A percentile compares a stretch with the other conserved stretches of the same genome.
phyloP scores from a whole-genome alignment of 208 protist genomes.

The Leishmania gerbilli region DNA sequence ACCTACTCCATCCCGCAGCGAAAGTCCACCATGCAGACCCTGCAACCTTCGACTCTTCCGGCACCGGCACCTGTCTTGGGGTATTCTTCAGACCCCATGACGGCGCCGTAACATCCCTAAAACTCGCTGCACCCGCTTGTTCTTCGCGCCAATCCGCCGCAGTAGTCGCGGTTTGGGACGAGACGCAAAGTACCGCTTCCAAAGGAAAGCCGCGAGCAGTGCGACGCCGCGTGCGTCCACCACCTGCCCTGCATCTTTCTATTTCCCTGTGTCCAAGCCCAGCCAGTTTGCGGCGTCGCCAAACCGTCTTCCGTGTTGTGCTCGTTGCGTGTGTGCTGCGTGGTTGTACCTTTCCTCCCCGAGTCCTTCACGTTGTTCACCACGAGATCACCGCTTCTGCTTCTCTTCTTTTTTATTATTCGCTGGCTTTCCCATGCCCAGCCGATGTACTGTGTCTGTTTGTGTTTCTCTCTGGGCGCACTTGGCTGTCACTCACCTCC shows the following conservation, averaged over 20 bases:
- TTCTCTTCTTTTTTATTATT: not conserved
- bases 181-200: slow-evolving; percentile 23
- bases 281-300: not conserved
- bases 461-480: not conserved
- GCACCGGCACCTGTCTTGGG: not conserved
- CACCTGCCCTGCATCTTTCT: not conserved
- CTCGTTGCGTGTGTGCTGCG: not conserved
- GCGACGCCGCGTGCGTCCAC: no score
- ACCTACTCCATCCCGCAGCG: not conserved
- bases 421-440: not conserved
- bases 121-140: slow-evolving; percentile 29
- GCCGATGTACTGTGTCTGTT: not conserved
- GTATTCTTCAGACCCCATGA: no score
- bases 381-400: not conserved
- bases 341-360: not conserved
- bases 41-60: not conserved
- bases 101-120: not conserved
- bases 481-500: not conserved
- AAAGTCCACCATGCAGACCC: not conserved
- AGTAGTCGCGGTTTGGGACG: not conserved
- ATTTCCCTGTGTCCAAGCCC: slow-evolving; percentile 5
- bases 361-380: not conserved
- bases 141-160: slow-evolving; percentile 9
- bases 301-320: not conserved
- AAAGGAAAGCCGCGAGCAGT: slow-evolving; percentile 9